Evolutionary conservation across 257 asterid genomes (phyloP), one percentile per base, ranked within the genome.

Genomic region (Salvia miltiorrhiza): DNA sequence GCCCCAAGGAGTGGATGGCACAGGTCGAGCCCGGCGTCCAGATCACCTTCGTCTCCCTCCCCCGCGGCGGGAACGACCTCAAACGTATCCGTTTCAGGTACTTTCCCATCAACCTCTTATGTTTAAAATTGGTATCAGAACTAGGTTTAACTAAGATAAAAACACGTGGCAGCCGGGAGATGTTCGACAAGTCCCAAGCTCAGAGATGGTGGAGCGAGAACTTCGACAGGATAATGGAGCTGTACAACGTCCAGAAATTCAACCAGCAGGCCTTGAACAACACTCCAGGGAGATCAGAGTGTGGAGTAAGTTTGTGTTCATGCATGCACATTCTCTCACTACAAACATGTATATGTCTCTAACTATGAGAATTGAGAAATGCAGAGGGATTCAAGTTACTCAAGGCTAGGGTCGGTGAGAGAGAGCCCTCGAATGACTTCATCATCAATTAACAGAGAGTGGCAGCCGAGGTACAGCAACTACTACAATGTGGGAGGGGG

Each of bases 21-120:
- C 98, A 92, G 61, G 98, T 92, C 16, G 98, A 92, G 76, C 98
- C 98, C 9, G 96, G 98, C 9, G 93, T 92, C 16, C 98, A 89
- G 59, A 87, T 92, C 56, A 89, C 96, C 13, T 92, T 92, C 43
- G 82, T 86, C 28, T 86, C 98, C 30, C 92, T 92, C 72, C 94
- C 92, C 9, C 77, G 83, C 4, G 96, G 94, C 3, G 96, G 98
- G 43, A 92, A 92, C 54, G 98, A 92, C 63, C 94, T 92, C 47
- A 92, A 86, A 72, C 82, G 96, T 53, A 92, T 92, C 64, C 94
- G 98, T 20, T 92, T 92, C 82, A 92, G 95, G 97, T 90, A 37
- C 43, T 8, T n/a, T 37, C 13, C 13, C 40, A 35, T 35, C 40
- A 35, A 5, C 11, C 3, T 9, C 3, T 37, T 0, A 7, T 3